Conservation (phyloP, 768 basidiomycete species). For the Leccinum sublutescens region DNA sequence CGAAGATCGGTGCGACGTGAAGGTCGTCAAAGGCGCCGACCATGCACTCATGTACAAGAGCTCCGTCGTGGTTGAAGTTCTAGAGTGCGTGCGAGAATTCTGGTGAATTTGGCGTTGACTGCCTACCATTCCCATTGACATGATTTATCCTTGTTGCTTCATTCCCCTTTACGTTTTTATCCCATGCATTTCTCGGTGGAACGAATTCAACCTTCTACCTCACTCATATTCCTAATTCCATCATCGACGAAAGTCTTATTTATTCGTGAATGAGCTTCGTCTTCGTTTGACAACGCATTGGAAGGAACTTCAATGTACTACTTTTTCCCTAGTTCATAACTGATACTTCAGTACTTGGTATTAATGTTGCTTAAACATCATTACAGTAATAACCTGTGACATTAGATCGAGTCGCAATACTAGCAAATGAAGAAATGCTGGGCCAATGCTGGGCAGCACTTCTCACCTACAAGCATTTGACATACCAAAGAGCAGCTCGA, state of each 20-base stretch:
- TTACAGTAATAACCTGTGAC: slow-evolving; percentile 27
- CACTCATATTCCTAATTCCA: slow-evolving; percentile 6
- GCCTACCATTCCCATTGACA: slow-evolving; percentile 1
- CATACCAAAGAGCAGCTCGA: neutral
- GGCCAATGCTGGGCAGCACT: neutral
- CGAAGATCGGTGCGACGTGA: slow-evolving; percentile 68
- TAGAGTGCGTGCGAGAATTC: slow-evolving; percentile 64
- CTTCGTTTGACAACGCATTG: slow-evolving; percentile 18
- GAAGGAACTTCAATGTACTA: slow-evolving; percentile 34
- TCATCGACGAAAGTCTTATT: slow-evolving; percentile 9
- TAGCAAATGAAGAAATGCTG: neutral
- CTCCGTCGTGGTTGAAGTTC: slow-evolving; percentile 79
- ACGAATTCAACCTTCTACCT: slow-evolving; percentile 8
- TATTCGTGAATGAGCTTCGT: slow-evolving; percentile 19
- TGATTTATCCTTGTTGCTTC: slow-evolving; percentile 16
- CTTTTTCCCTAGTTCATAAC: slow-evolving; percentile 22
- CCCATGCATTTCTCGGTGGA: slow-evolving; percentile 16
- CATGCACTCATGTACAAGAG: slow-evolving; percentile 94
- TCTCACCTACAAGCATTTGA: too few species aligned
- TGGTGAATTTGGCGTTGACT: slow-evolving; percentile 37
- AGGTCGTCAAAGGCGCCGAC: slow-evolving; percentile 84
- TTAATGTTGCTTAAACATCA: slow-evolving; percentile 35
- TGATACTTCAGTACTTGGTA: slow-evolving; percentile 20
- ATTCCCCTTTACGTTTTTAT: slow-evolving; percentile 14
- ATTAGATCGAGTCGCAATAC: neutral